Evolutionary conservation across 2,329 filamentous ascomycete species (phyloP).

Genomic region (Septoria petroselini): DNA sequence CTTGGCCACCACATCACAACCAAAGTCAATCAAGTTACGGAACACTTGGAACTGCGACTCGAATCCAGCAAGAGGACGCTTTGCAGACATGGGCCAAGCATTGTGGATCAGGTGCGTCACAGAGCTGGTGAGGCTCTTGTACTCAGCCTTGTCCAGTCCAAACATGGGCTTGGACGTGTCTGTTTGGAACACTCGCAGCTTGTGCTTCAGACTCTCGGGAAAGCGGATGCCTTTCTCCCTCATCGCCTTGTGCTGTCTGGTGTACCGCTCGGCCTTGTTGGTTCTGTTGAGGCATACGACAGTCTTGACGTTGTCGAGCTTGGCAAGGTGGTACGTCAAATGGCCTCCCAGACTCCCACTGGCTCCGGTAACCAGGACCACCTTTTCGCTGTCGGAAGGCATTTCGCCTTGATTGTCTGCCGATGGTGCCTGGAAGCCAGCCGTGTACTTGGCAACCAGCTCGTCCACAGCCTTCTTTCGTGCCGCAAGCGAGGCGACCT

Average conservation of each 20-base stretch:
- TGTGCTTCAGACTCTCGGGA: constrained; percentile 28
- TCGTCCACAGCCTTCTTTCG: constrained; percentile 23
- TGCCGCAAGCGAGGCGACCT: constrained; percentile 1
- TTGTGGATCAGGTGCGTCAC: constrained; percentile 56
- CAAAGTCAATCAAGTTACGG: constrained; percentile 50
- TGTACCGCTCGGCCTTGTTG: constrained; percentile 29
- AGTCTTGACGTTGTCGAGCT: constrained; percentile 30
- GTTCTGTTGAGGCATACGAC: constrained; percentile 51
- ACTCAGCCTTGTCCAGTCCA: constrained; percentile 45
- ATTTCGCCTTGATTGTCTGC: not conserved
- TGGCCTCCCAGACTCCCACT: constrained; percentile 43
- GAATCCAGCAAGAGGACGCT: constrained; percentile 50
- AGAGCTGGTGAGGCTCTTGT: constrained; percentile 38
- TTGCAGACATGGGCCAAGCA: constrained; percentile 56
- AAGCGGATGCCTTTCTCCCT: constrained; percentile 25
- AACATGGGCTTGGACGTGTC: constrained; percentile 50
- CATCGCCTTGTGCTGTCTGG: constrained; percentile 41
- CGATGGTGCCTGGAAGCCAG: constrained; percentile 23
- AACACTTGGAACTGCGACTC: constrained; percentile 52
- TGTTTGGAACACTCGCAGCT: constrained; percentile 48
- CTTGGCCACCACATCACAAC: constrained; percentile 33
- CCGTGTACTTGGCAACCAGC: constrained; percentile 30
- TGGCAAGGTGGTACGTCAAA: constrained; percentile 36
- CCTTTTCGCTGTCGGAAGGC: not conserved
- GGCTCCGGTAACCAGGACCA: constrained; percentile 37